Percentiles rank a stretch among this genome's conserved stretches.
Conservation (phyloP, 2,329 filamentous ascomycete genomes). For the Alternaria ethzedia region DNA sequence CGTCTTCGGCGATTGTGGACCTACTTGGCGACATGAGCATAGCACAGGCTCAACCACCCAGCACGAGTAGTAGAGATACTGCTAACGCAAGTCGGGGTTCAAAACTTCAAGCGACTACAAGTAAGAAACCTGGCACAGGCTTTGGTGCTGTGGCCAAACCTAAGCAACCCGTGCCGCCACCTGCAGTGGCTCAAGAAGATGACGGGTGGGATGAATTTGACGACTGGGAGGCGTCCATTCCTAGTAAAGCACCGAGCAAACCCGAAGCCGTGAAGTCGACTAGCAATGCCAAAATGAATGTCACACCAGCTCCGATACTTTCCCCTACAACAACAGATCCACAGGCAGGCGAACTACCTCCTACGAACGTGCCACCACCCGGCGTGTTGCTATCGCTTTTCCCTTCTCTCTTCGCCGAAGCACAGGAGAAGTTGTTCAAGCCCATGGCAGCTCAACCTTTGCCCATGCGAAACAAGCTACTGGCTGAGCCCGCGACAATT, state of each 20-base stretch:
- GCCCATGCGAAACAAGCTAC: conserved; percentile 66
- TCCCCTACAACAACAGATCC: conserved; percentile 30
- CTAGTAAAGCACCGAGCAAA: conserved; percentile 12
- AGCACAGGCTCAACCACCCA: conserved; percentile 23
- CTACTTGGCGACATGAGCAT: conserved; percentile 36
- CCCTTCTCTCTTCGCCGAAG: conserved; percentile 71
- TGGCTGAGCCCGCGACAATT: conserved; percentile 67
- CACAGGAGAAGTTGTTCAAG: conserved; percentile 69
- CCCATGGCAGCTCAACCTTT: conserved; percentile 65
- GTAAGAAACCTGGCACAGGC: conserved; percentile 11
- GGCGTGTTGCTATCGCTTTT: conserved; percentile 81
- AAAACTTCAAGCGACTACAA: conserved; percentile 3
- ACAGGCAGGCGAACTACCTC: conserved; percentile 58
- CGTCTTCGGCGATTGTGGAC: conserved; percentile 30
- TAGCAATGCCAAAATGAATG: neutral
- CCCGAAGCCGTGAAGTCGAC: conserved; percentile 1
- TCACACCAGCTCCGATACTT: conserved; percentile 25
- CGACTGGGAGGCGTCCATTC: conserved; percentile 48
- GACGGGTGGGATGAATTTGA: conserved; percentile 57
- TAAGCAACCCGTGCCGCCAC: conserved; percentile 4
- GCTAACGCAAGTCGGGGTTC: neutral
- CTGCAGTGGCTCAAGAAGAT: conserved; percentile 22
- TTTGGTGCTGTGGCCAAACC: conserved; percentile 22
- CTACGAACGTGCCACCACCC: conserved; percentile 88
- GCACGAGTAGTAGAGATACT: neutral